Base-by-base conservation (phyloP, 257 asterid genomes). In the Thymus mandschuricus region DNA sequence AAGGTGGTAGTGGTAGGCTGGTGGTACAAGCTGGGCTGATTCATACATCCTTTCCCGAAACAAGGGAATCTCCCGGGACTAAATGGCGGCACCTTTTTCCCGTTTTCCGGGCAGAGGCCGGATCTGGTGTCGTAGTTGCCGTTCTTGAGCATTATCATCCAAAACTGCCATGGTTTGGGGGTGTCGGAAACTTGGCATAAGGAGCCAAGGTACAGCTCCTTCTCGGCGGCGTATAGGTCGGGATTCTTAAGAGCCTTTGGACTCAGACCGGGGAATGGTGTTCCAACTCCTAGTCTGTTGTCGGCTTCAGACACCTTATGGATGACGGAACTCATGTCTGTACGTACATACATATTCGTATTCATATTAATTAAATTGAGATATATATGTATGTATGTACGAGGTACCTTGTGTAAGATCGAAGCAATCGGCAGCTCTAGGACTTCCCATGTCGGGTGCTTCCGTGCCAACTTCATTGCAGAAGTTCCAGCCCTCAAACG, bases 371-470 rank as follows among this genome's bases (percentile, higher is more conserved):
- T 43, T 43, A 43, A 6, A 43, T 43, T 43, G 8, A 43, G 6
- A 5, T 43, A 10, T 1, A 43, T 43, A 43, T 9, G 44, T 38
- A 38, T 38, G 3, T 6, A 38, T 38, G 12, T 4, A 13, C 55
- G 21, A 21, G 15, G 5, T 8, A 44, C 70, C 57, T 30, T 7
- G 44, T 30, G 79, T 59, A 44, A 86, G 51, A 71, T 86, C 81
- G 62, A 85, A 85, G 82, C 96, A 89, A 33, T 87, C 91, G 27
- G 96, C 93, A 29, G 93, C 91, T 76, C 93, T 64, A 15, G 93
- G 96, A 75, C 96, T 87, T 21, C 91, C 93, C 83, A 82, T 78
- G 41, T 27, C 54, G 1, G 86, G 81, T 21, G 90, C 88, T 76
- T 89, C 91, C 10, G 73, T 41, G 3, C 91, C 91, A 64, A 89